Conservation (phyloP, 2,329 filamentous ascomycete species). For the Penicillium concentricum region DNA sequence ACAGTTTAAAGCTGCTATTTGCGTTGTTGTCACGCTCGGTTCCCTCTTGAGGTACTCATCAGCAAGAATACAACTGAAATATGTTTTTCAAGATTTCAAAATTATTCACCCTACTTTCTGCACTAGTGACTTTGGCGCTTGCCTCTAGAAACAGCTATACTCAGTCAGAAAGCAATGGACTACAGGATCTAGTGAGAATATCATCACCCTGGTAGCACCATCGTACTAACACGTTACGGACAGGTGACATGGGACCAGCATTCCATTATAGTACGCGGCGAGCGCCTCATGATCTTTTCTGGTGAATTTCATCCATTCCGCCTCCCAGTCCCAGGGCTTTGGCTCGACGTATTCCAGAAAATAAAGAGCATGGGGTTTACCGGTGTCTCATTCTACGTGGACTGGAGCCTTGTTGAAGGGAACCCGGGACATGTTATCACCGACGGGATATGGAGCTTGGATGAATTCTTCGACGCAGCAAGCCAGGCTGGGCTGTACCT, state of each 20-base stretch:
- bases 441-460: slow-evolving; percentile 65
- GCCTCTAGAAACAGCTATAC: neutral
- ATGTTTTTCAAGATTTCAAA: neutral
- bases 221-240: neutral
- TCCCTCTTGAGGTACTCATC: neutral
- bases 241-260: slow-evolving; percentile 16
- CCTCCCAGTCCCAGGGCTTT: slow-evolving; percentile 59
- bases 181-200: neutral
- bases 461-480: slow-evolving; percentile 43
- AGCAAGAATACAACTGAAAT: neutral
- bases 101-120: neutral
- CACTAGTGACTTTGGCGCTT: neutral
- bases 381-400: slow-evolving; percentile 64
- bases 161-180: neutral
- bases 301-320: slow-evolving; percentile 70
- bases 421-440: slow-evolving; percentile 64
- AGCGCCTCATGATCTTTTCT: slow-evolving; percentile 67
- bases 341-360: slow-evolving; percentile 76
- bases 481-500: slow-evolving; percentile 58
- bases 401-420: slow-evolving; percentile 53
- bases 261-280: slow-evolving; percentile 53
- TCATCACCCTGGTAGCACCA: neutral
- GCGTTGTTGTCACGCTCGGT: neutral
- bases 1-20: too few species aligned
- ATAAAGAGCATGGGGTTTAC: slow-evolving; percentile 76